Percentiles rank a stretch among this genome's conserved stretches.
These are phyloP conservation scores for Schizosaccharomyces versatilis DNA, from an alignment of 1,139 yeast species.

Conservation along the genomic window DNA sequence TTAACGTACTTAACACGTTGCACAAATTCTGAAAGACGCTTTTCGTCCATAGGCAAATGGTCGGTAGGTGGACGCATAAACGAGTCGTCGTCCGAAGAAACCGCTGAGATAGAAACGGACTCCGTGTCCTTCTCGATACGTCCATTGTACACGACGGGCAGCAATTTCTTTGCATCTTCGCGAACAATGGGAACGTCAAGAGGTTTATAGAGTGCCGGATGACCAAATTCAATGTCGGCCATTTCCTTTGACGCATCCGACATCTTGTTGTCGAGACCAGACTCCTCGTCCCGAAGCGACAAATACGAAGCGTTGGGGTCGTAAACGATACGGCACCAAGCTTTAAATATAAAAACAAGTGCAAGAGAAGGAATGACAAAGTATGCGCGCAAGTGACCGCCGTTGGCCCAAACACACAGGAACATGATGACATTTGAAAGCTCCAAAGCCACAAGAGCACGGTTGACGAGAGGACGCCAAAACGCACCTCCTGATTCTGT, in stretches of 20 bases:
- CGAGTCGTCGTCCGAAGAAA: neutral
- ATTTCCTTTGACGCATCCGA: slow-evolving; percentile 11
- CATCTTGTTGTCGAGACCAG: slow-evolving; percentile 12
- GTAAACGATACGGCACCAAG: slow-evolving; percentile 13
- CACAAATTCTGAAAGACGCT: slow-evolving; percentile 3
- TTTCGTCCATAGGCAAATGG: neutral
- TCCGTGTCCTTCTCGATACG: neutral
- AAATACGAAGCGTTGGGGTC: slow-evolving; percentile 18
- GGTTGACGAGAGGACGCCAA: slow-evolving; percentile 22
- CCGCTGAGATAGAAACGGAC: neutral
- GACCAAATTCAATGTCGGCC: slow-evolving; percentile 17
- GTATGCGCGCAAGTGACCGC: slow-evolving; percentile 14
- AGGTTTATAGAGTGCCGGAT: slow-evolving; percentile 18
- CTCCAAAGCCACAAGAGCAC: slow-evolving; percentile 19
- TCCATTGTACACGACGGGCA: slow-evolving; percentile 13
- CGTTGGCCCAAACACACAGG: slow-evolving; percentile 20
- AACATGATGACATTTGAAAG: slow-evolving; percentile 22
- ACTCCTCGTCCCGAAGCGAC: slow-evolving; percentile 16
- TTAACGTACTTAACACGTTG: neutral
- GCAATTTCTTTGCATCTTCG: slow-evolving; percentile 15
- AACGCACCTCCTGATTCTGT: slow-evolving; percentile 22
- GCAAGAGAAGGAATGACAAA: slow-evolving; percentile 19
- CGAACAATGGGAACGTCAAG: slow-evolving; percentile 21
- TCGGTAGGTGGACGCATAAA: neutral
- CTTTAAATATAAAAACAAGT: slow-evolving; percentile 18